Evolutionary conservation across 176 grass and related monocot genomes (phyloP).

Genomic region (Musa schizocarpa): DNA sequence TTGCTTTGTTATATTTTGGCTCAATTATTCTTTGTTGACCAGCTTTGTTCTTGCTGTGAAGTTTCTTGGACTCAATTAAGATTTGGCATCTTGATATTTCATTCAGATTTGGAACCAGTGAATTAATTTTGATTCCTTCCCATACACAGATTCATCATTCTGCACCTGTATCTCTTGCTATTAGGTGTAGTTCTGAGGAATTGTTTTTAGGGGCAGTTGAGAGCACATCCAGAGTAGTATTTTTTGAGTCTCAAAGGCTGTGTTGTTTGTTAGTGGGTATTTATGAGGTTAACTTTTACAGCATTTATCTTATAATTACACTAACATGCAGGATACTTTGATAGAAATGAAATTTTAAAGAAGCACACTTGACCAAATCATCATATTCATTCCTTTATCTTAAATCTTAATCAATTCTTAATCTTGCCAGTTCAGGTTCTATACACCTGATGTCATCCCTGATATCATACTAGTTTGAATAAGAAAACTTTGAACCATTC

Average conservation of each 20-base stretch:
- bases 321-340: neutral
- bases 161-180: neutral
- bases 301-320: neutral
- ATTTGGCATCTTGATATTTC: neutral
- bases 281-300: neutral
- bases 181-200: neutral
- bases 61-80: neutral
- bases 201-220: neutral
- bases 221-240: neutral
- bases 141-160: neutral
- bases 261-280: neutral
- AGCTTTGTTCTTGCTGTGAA: neutral
- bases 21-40: neutral
- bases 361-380: neutral
- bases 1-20: neutral
- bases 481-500: neutral
- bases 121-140: neutral
- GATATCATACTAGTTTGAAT: neutral
- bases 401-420: neutral
- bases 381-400: neutral
- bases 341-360: neutral
- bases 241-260: neutral
- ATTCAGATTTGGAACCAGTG: neutral
- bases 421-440: neutral
- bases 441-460: neutral